Evolutionary conservation across 1,284 basidiomycete species (phyloP).

Genomic region (Cryptococcus neoformans): DNA sequence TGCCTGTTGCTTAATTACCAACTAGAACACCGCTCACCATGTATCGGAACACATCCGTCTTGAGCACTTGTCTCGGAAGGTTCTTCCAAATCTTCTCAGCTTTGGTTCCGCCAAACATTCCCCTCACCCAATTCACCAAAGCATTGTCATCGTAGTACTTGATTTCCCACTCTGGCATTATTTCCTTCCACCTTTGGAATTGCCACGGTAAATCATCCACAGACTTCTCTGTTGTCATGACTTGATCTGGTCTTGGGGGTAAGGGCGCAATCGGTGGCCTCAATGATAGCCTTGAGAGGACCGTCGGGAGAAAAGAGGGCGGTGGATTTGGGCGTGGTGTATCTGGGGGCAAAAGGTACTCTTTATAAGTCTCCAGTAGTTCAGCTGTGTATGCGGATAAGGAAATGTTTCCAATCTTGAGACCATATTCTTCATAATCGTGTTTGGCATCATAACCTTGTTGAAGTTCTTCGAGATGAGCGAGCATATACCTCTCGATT

Average conservation of each 20-base stretch:
- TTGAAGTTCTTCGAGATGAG: slow-evolving; percentile 23
- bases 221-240: slow-evolving; percentile 36
- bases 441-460: slow-evolving; percentile 16
- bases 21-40: slow-evolving; percentile 9
- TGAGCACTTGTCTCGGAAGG: slow-evolving; percentile 33
- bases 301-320: slow-evolving; percentile 17
- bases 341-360: slow-evolving; percentile 18
- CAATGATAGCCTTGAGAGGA: slow-evolving; percentile 24
- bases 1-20: not conserved
- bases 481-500: slow-evolving; percentile 20
- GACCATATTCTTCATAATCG: slow-evolving; percentile 24
- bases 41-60: slow-evolving; percentile 36
- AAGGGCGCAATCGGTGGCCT: slow-evolving; percentile 24
- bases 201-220: slow-evolving; percentile 25
- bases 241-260: slow-evolving; percentile 26
- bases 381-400: slow-evolving; percentile 22
- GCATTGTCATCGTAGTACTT: slow-evolving; percentile 31
- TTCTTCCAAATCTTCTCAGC: slow-evolving; percentile 27
- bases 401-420: slow-evolving; percentile 26
- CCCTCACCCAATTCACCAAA: slow-evolving; percentile 30
- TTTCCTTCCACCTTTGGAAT: slow-evolving; percentile 33
- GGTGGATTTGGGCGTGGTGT: slow-evolving; percentile 4
- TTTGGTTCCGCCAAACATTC: slow-evolving; percentile 25
- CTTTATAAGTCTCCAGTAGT: slow-evolving; percentile 19
- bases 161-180: slow-evolving; percentile 35